Percentiles rank a stretch among this genome's conserved stretches.
Conservation (phyloP, 1,284 basidiomycete genomes). For the Leccinum pseudoinsigne region DNA sequence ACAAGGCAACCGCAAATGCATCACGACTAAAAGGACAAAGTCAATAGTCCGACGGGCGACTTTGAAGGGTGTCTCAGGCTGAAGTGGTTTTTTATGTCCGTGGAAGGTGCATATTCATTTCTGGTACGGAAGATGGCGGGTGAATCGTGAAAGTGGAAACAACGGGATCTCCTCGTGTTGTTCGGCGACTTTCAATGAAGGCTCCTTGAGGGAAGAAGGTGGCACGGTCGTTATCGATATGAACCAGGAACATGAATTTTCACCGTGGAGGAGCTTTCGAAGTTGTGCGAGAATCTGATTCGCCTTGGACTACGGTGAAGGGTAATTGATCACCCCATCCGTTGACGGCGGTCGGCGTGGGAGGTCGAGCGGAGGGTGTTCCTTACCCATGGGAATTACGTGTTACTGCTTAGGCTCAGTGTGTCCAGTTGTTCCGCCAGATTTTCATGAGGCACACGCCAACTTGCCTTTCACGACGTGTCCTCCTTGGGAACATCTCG, state of each 20-base stretch:
- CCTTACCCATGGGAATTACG: conserved; percentile 20
- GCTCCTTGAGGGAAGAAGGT: conserved; percentile 9
- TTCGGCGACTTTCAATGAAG: background rate
- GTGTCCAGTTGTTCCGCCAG: conserved; percentile 25
- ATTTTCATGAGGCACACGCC: conserved; percentile 23
- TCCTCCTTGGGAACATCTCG: conserved; percentile 27
- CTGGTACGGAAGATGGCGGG: background rate
- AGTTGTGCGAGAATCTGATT: conserved; percentile 10
- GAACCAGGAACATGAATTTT: conserved; percentile 17
- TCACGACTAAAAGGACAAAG: background rate
- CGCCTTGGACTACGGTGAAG: conserved; percentile 11
- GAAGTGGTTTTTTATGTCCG: background rate
- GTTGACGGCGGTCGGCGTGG: conserved; percentile 14
- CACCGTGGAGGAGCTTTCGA: conserved; percentile 2
- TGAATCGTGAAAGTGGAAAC: background rate
- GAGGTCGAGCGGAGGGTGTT: conserved; percentile 8
- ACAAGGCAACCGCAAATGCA: background rate
- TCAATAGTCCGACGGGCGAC: background rate
- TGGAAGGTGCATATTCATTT: conserved; percentile 1
- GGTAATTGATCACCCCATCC: conserved; percentile 10
- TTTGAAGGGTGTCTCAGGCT: background rate
- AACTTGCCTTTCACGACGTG: conserved; percentile 12
- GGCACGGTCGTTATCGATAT: conserved; percentile 1
- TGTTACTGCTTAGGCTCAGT: conserved; percentile 1
- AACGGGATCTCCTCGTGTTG: background rate